Evolutionary conservation across 2,329 filamentous ascomycete species (phyloP), one percentile per base, ranked within the genome.

Genomic region (Xylariales sp.): DNA sequence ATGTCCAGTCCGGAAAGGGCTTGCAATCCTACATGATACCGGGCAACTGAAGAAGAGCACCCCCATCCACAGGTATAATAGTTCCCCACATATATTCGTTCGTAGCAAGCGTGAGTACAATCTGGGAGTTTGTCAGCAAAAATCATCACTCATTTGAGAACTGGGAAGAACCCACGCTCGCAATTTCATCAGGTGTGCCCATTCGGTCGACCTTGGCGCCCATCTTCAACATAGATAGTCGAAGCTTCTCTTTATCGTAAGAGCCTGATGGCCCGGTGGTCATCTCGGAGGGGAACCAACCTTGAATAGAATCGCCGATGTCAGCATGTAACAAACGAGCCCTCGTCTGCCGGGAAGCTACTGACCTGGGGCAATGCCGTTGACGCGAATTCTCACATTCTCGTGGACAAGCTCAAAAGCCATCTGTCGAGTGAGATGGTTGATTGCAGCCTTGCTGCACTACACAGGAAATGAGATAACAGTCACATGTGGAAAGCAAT

Each of bases 181-280:
- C 54, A 25, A 57, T 10, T 8, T 58, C 55, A 32, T 51, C 42
- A 9, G 52, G 39, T 3, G 45, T 46, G 2, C 55, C 55, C 53
- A 58, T 55, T 8, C 55, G 46, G 19, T 52, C 53, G 22, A 53
- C 46, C 7, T 38, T 47, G 3, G 34, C 38, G 1, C 53, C 54
- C 31, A 53, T 31, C 24, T 15, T 10, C 35, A 45, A 38, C 46
- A 53, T 45, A 10, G 42, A 42, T n/a, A 25, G 14, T 18, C 31
- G 45, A 33, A 52, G 55, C 3, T 60, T 66, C 56, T 73, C 73
- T 51, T 73, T 70, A 29, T 68, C 61, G 15, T 69, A 62, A 32
- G 8, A 8, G 12, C 60, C 63, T 2, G 66, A 69, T 6, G 55
- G 48, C 1, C 67, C 65, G 8, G 66, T 62, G 4, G 71, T 75